Evolutionary conservation across 2,329 filamentous ascomycete species (phyloP), one percentile per base, ranked within the genome.

Genomic region (Ophiostoma ulmi): DNA sequence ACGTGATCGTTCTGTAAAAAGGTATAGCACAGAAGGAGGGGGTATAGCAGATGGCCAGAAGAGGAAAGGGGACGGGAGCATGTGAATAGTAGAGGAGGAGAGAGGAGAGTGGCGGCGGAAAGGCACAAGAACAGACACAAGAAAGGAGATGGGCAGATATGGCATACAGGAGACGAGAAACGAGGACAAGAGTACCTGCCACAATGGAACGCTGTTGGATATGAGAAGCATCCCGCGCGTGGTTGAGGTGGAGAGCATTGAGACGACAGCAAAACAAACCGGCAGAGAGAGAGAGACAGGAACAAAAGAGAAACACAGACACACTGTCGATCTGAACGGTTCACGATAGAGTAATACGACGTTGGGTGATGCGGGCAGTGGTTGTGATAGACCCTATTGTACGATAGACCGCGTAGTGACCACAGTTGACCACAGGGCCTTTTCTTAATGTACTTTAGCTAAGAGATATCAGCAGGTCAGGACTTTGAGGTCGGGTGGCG

Each of bases 21-120:
- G 63, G 61, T 26, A 69, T 10, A 55, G 52, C 55, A 48, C 36
- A 67, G 20, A 10, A 20, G 13, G 6, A 41, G n/a, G 14, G 22
- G 36, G 7, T 26, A 68, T 63, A 69, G 41, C 35, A 67, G 63
- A 69, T 26, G 63, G 65, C 66, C 8, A 68, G 58, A 55, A 64
- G 66, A 66, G 70, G 35, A 64, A 36, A 65, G 55, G 61, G 58
- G 44, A 36, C 11, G 31, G 36, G 26, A 26, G 26, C 17, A 58
- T n/a, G 44, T 39, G 55, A 67, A 26, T 48, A 35, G 35, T 22
- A 67, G 31, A 17, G 36, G 68, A 38, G 52, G 36, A 7, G 44
- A 64, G 20, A 10, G 17, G 31, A 38, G 35, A n/a, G 52, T 26
- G 22, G 11, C n/a, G 52, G 22, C 52, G n/a, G n/a, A 58, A 26